Evolutionary conservation across 2,329 filamentous ascomycete species (phyloP).

Genomic region (Sclerotinia borealis): DNA sequence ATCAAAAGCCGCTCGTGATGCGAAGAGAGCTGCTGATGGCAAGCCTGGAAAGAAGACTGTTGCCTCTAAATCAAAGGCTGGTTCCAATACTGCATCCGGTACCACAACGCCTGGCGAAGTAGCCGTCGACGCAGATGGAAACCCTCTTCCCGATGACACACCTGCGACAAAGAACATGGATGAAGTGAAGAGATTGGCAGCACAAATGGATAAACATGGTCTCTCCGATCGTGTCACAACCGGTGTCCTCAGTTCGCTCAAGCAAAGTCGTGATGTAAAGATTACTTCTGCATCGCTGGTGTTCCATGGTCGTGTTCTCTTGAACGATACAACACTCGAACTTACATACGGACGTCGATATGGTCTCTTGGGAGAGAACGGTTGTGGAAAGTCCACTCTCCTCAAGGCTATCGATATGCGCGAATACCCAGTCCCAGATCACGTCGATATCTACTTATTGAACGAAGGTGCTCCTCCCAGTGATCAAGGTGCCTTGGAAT

Average conservation of each 20-base stretch:
- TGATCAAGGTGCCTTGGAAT: conserved; percentile 87
- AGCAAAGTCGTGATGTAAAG: conserved; percentile 89
- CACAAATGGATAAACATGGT: conserved; percentile 94
- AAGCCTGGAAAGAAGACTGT: conserved; percentile 73
- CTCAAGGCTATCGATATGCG: conserved; percentile 90
- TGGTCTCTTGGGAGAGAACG: conserved; percentile 92
- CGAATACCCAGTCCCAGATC: conserved; percentile 92
- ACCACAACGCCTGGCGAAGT: conserved; percentile 68
- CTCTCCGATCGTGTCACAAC: conserved; percentile 97
- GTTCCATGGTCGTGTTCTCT: conserved; percentile 95
- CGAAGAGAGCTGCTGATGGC: conserved; percentile 66
- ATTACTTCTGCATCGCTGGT: conserved; percentile 89
- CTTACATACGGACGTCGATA: conserved; percentile 90
- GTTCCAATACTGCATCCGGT: conserved; percentile 58
- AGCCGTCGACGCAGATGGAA: conserved; percentile 55
- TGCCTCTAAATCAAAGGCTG: conserved; percentile 57
- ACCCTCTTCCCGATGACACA: conserved; percentile 45
- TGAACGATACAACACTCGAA: conserved; percentile 90
- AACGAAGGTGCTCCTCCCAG: conserved; percentile 92
- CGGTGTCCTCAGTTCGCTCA: conserved; percentile 83
- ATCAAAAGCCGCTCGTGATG: conserved; percentile 66
- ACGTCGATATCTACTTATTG: conserved; percentile 95
- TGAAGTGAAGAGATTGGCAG: conserved; percentile 77
- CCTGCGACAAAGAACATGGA: conserved; percentile 71
- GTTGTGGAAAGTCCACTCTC: conserved; percentile 97